Evolutionary conservation across 2,329 filamentous ascomycete species (phyloP).

Genomic region (Aspergillus glaucus): DNA sequence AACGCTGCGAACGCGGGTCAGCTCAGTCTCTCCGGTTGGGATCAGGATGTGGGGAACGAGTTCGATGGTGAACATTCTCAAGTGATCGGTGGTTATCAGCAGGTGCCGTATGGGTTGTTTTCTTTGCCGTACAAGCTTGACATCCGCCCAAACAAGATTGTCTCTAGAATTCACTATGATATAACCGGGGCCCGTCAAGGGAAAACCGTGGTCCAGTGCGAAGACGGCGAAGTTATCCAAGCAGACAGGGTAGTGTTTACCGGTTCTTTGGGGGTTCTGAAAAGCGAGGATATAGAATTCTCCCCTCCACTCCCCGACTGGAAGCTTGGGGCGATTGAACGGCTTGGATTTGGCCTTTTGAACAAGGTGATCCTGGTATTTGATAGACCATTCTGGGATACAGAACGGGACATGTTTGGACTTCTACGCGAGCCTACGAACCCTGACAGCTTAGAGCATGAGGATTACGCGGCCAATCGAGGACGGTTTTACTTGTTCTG

Average conservation of each 20-base stretch:
- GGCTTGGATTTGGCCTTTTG: slow-evolving; percentile 85
- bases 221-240: slow-evolving; percentile 67
- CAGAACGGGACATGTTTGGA: slow-evolving; percentile 85
- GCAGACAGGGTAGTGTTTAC: slow-evolving; percentile 92
- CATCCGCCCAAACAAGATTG: slow-evolving; percentile 65
- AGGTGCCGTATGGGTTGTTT: slow-evolving; percentile 80
- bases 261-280: slow-evolving; percentile 83
- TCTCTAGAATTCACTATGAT: slow-evolving; percentile 65
- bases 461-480: slow-evolving; percentile 69
- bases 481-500: slow-evolving; percentile 98
- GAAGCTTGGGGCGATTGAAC: slow-evolving; percentile 73
- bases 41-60: slow-evolving; percentile 95
- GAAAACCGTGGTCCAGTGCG: slow-evolving; percentile 62
- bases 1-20: slow-evolving; percentile 85
- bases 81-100: slow-evolving; percentile 88
- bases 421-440: slow-evolving; percentile 69
- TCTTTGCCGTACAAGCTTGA: slow-evolving; percentile 70
- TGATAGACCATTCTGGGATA: slow-evolving; percentile 84
- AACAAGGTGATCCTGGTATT: slow-evolving; percentile 96
- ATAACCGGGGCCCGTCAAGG: slow-evolving; percentile 35
- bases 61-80: slow-evolving; percentile 94
- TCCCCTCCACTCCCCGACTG: slow-evolving; percentile 82
- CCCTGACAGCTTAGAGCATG: slow-evolving; percentile 65
- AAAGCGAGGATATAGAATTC: slow-evolving; percentile 72
- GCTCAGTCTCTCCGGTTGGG: slow-evolving; percentile 85